Percentiles rank a stretch among this genome's conserved stretches.
Conservation (phyloP, 2,329 filamentous ascomycete species). For the Talaromyces islandicus region DNA sequence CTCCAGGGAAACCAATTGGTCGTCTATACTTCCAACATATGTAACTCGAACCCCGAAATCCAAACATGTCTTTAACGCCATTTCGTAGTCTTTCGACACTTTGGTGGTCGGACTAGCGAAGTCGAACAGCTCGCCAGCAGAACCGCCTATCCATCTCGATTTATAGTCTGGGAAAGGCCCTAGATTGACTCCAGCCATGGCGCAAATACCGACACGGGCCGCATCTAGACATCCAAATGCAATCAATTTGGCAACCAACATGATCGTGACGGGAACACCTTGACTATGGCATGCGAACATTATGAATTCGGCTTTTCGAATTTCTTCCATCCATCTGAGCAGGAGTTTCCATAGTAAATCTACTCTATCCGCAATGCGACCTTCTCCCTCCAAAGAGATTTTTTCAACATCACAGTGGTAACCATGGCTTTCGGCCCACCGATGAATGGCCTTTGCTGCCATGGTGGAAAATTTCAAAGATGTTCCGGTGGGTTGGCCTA, state of each 20-base stretch:
- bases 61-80: conserved; percentile 67
- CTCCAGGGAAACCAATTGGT: conserved; percentile 91
- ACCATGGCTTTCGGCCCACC: conserved; percentile 71
- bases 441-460: conserved; percentile 73
- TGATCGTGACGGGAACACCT: conserved; percentile 87
- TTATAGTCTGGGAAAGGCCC: conserved; percentile 92
- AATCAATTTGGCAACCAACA: conserved; percentile 88
- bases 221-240: conserved; percentile 77
- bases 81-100: conserved; percentile 75
- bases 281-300: conserved; percentile 93
- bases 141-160: conserved; percentile 80
- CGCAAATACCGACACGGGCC: conserved; percentile 78
- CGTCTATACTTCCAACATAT: conserved; percentile 91
- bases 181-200: conserved; percentile 83
- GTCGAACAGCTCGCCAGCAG: conserved; percentile 90
- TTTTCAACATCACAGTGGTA: conserved; percentile 82
- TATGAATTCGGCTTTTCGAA: conserved; percentile 81
- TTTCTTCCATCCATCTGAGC: conserved; percentile 88
- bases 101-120: conserved; percentile 77
- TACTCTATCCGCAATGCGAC: conserved; percentile 81
- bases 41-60: conserved; percentile 76
- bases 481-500: conserved; percentile 92
- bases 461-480: conserved; percentile 89
- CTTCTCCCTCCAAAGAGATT: conserved; percentile 89
- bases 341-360: conserved; percentile 91